phyloP scores from a whole-genome alignment of 306 rosid genomes.

The Cyamopsis tetragonoloba region DNA sequence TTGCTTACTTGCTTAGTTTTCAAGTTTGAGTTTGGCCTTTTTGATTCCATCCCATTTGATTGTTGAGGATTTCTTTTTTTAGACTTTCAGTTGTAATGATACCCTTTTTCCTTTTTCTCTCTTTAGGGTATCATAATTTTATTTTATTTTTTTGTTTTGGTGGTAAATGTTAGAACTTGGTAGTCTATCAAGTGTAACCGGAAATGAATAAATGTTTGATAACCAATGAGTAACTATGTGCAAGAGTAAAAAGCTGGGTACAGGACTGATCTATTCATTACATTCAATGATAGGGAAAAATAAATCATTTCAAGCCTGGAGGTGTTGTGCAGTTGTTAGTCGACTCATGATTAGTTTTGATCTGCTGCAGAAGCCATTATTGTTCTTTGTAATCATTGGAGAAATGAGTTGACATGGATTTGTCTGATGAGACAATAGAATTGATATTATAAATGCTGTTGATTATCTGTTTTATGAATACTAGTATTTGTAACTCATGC shows the following conservation, averaged over 20 bases:
- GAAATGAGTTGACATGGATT: slow-evolving; percentile 7
- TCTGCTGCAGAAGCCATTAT: not conserved
- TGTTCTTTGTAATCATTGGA: slow-evolving; percentile 1
- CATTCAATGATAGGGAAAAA: not conserved
- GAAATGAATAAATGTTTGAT: slow-evolving; percentile 11
- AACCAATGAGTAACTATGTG: not conserved
- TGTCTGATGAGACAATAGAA: not conserved
- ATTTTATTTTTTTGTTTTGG: not conserved
- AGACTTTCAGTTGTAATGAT: slow-evolving; percentile 9
- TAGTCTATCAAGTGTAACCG: not conserved
- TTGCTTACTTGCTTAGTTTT: slow-evolving; percentile 37
- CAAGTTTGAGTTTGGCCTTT: slow-evolving; percentile 29
- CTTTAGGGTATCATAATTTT: not conserved
- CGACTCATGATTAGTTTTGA: slow-evolving; percentile 14
- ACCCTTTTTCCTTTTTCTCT: not conserved
- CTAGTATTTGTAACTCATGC: not conserved
- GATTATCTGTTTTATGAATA: not conserved
- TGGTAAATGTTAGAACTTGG: not conserved
- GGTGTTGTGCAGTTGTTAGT: slow-evolving; percentile 2
- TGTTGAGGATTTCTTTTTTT: not conserved
- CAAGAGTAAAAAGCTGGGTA: not conserved
- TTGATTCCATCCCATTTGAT: slow-evolving; percentile 17
- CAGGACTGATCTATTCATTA: not conserved
- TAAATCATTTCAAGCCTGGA: not conserved
- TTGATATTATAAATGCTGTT: slow-evolving; percentile 4